phyloP scores from a whole-genome alignment of 2,329 filamentous ascomycete genomes.

The Fusarium anthophilum region DNA sequence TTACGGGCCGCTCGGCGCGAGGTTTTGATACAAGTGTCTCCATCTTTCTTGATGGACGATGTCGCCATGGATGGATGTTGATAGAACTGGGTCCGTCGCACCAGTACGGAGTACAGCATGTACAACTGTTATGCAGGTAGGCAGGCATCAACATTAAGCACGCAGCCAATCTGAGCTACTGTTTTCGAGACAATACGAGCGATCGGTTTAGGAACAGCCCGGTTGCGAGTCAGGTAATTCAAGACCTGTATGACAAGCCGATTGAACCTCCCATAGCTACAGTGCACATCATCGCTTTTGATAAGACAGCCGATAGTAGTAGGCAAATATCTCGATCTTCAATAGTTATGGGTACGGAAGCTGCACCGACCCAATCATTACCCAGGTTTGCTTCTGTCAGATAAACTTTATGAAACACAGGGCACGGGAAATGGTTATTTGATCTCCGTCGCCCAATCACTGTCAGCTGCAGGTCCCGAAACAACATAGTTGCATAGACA shows the following conservation, averaged over 20 bases:
- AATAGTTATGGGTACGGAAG: background rate
- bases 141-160: constrained; percentile 5
- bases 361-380: background rate
- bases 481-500: background rate
- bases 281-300: background rate
- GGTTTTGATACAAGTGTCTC: constrained; percentile 33
- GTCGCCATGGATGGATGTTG: constrained; percentile 34
- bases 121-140: constrained; percentile 18
- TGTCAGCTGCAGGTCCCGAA: background rate
- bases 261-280: background rate
- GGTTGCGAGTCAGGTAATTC: background rate
- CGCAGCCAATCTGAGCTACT: background rate
- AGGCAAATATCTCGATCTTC: background rate
- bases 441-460: background rate
- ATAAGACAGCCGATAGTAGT: background rate
- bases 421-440: background rate
- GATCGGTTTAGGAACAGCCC: background rate
- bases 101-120: constrained; percentile 3
- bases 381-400: background rate
- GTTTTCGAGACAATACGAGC: background rate
- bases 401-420: background rate
- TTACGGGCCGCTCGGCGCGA: constrained; percentile 29
- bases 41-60: constrained; percentile 28
- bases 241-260: background rate
- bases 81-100: constrained; percentile 14